phyloP scores from a whole-genome alignment of 768 basidiomycete species.

The Russula vinacea region DNA sequence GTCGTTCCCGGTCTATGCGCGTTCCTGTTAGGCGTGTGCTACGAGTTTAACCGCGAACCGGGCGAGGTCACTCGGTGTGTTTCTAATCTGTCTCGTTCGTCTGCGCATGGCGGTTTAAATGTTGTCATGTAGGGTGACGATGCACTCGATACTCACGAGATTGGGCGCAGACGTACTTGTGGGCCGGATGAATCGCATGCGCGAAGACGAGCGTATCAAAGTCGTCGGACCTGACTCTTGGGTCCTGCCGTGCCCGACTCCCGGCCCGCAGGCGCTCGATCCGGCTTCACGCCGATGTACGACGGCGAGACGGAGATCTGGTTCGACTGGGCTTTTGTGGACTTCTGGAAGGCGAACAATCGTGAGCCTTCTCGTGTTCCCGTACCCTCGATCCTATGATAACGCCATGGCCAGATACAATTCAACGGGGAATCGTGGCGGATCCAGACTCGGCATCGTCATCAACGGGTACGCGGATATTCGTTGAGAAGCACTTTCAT shows the following conservation, averaged over 20 bases:
- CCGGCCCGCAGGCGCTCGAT: conserved; percentile 34
- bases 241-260: conserved; percentile 55
- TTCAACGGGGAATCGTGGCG: conserved; percentile 67
- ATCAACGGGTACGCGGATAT: conserved; percentile 48
- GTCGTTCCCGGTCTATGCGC: conserved; percentile 87
- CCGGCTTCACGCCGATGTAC: conserved; percentile 40
- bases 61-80: conserved; percentile 90
- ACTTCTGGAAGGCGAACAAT: conserved; percentile 98
- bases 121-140: conserved; percentile 56
- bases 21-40: conserved; percentile 89
- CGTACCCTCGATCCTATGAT: background rate
- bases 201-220: conserved; percentile 93
- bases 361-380: conserved; percentile 45
- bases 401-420: conserved; percentile 50
- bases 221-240: conserved; percentile 81
- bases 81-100: conserved; percentile 11
- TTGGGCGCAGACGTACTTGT: conserved; percentile 87
- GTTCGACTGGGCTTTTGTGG: conserved; percentile 98
- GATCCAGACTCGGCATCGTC: conserved; percentile 66
- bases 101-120: background rate
- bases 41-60: conserved; percentile 94
- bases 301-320: conserved; percentile 81
- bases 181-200: conserved; percentile 78
- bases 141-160: conserved; percentile 85
- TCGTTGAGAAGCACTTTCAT: background rate